Evolutionary conservation across 192 early-diverging fungal genomes (phyloP).

Genomic region (Piromyces sp.): DNA sequence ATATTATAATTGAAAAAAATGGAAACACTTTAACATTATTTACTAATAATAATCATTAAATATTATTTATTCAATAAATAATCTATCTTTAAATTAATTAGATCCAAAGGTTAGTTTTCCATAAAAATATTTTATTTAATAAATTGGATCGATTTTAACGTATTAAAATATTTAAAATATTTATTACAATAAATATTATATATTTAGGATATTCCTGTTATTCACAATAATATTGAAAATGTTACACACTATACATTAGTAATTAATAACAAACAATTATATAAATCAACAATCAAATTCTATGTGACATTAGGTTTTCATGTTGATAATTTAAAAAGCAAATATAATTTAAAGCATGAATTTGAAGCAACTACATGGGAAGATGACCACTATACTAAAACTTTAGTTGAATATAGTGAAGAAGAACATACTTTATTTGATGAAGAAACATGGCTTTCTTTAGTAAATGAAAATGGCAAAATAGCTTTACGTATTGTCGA

Average conservation of each 20-base stretch:
- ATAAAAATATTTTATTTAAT: too few relatives aligned
- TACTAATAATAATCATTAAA: too few relatives aligned
- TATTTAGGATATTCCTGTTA: background rate
- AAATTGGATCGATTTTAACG: too few relatives aligned
- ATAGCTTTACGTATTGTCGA: background rate
- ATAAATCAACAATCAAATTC: background rate
- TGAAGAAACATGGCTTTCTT: background rate
- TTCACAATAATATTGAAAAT: background rate
- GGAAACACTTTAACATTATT: too few relatives aligned
- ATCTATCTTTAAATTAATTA: too few relatives aligned
- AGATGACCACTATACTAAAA: background rate
- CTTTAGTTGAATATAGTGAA: background rate
- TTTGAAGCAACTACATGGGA: background rate
- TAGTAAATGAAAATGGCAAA: background rate
- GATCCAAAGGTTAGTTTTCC: too few relatives aligned
- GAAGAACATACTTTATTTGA: background rate
- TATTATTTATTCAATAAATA: too few relatives aligned
- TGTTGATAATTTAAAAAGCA: background rate
- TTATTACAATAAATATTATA: too few relatives aligned
- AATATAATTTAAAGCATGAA: background rate
- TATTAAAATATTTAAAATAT: too few relatives aligned
- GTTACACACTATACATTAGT: background rate
- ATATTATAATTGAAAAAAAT: too few relatives aligned
- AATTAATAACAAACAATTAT: background rate
- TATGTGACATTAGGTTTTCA: background rate